A percentile compares a stretch with the other conserved stretches of the same genome.
phyloP scores from a whole-genome alignment of 129 eudicot genomes.

The Pulicaria dysenterica region DNA sequence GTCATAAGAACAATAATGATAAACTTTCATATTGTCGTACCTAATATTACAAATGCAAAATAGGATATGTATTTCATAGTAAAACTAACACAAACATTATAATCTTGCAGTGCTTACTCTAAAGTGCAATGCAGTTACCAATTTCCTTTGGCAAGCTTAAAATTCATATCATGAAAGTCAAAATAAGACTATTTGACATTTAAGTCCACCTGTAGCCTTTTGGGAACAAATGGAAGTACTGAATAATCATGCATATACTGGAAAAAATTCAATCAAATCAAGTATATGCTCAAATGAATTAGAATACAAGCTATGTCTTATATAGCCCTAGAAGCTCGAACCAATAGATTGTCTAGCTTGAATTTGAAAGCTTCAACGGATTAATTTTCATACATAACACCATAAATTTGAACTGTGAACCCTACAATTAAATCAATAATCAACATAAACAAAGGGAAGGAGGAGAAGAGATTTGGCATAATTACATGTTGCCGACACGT shows the following conservation, averaged over 20 bases:
- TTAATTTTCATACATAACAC: not conserved
- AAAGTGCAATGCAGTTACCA: too few relatives aligned
- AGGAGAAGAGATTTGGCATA: constrained; percentile 4
- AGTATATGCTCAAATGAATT: not conserved
- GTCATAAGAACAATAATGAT: constrained; percentile 11
- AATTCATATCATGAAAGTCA: not conserved
- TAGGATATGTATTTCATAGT: not conserved
- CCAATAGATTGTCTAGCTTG: not conserved
- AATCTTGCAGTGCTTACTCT: not conserved
- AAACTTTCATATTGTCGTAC: not conserved
- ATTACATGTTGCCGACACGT: constrained; percentile 73
- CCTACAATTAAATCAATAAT: constrained; percentile 16
- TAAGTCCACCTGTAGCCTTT: not conserved
- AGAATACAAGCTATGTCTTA: not conserved
- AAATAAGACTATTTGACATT: constrained; percentile 6
- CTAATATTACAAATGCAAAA: constrained; percentile 1
- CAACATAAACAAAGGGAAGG: not conserved
- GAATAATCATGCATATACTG: not conserved
- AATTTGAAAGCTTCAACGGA: not conserved
- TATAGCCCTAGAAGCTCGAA: not conserved
- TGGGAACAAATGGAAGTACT: not conserved
- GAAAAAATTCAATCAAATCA: constrained; percentile 9
- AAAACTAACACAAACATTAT: not conserved
- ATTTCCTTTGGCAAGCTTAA: not conserved
- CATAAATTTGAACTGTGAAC: not conserved